These are phyloP conservation scores for Meyerozyma athensensis DNA, from an alignment of 1,139 yeast species.

Conservation along the genomic window DNA sequence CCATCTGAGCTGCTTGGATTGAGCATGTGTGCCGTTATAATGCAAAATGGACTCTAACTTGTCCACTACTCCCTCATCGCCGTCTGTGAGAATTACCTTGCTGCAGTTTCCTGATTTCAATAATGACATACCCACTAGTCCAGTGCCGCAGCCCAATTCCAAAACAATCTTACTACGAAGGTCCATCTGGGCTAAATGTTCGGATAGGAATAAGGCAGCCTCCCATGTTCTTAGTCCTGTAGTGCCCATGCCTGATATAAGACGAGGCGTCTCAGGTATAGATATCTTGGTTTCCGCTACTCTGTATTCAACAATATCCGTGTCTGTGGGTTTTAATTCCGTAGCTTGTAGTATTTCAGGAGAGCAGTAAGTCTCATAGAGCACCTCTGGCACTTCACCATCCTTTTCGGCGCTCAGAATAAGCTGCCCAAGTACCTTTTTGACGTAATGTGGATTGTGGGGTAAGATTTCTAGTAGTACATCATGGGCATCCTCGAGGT, in stretches of 20 bases:
- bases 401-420: slow-evolving; percentile 31
- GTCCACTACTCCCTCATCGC: slow-evolving; percentile 62
- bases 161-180: slow-evolving; percentile 31
- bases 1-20: slow-evolving; percentile 45
- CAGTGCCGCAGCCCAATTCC: slow-evolving; percentile 91
- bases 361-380: slow-evolving; percentile 49
- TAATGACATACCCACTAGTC: slow-evolving; percentile 65
- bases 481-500: not conserved
- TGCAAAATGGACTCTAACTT: slow-evolving; percentile 41
- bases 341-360: slow-evolving; percentile 31
- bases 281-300: slow-evolving; percentile 32
- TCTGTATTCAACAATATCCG: slow-evolving; percentile 46
- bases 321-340: slow-evolving; percentile 39
- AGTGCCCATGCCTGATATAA: slow-evolving; percentile 70
- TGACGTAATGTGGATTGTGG: slow-evolving; percentile 48
- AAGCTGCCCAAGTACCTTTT: slow-evolving; percentile 37
- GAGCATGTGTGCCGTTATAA: slow-evolving; percentile 32
- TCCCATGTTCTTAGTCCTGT: slow-evolving; percentile 96
- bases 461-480: not conserved
- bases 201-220: slow-evolving; percentile 69
- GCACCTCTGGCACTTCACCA: slow-evolving; percentile 34
- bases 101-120: slow-evolving; percentile 20
- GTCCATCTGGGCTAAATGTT: slow-evolving; percentile 29
- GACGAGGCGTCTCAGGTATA: slow-evolving; percentile 56
- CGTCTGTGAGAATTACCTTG: slow-evolving; percentile 64